These are phyloP conservation scores for Phytophthora idaei DNA, from an alignment of 352 stramenopile genomes.

Conservation along the genomic window DNA sequence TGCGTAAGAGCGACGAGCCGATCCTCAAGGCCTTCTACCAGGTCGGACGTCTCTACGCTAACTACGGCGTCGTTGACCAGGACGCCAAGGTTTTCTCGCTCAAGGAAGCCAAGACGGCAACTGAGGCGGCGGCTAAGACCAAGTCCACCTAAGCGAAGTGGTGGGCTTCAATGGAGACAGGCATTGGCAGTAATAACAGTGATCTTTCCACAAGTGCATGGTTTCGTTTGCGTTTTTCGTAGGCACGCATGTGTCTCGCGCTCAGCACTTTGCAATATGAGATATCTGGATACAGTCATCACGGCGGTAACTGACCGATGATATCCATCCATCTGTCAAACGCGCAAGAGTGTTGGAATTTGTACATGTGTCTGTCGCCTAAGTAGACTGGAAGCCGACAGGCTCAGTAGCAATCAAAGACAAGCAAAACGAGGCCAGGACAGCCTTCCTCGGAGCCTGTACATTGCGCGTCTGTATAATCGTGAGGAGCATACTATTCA, in stretches of 20 bases:
- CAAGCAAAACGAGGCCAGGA: constrained; percentile 14
- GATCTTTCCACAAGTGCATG: constrained; percentile 13
- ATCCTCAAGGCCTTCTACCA: constrained; percentile 74
- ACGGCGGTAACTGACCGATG: not conserved
- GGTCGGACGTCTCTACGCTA: constrained; percentile 65
- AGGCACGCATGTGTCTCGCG: not conserved
- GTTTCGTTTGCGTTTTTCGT: constrained; percentile 7
- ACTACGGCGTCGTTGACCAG: constrained; percentile 69
- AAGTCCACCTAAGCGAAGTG: constrained; percentile 30
- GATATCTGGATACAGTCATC: not conserved
- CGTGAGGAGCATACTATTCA: constrained; percentile 35
- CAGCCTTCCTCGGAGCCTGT: constrained; percentile 15
- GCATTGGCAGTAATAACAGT: constrained; percentile 24
- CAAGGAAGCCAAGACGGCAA: constrained; percentile 51
- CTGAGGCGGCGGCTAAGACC: constrained; percentile 39
- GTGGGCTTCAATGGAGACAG: constrained; percentile 11
- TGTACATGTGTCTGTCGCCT: constrained; percentile 1
- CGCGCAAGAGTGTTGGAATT: constrained; percentile 2
- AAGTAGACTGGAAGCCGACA: constrained; percentile 1
- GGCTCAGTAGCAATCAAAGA: constrained; percentile 1
- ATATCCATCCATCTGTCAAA: constrained; percentile 21
- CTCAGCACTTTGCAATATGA: constrained; percentile 1
- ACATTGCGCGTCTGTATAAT: constrained; percentile 25
- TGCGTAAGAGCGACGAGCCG: constrained; percentile 67
- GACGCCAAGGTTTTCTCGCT: constrained; percentile 76